Percentiles rank a stretch among this genome's conserved stretches.
These are phyloP conservation scores for Erodium moschatum DNA, from an alignment of 441 rosid genomes.

Conservation along the genomic window DNA sequence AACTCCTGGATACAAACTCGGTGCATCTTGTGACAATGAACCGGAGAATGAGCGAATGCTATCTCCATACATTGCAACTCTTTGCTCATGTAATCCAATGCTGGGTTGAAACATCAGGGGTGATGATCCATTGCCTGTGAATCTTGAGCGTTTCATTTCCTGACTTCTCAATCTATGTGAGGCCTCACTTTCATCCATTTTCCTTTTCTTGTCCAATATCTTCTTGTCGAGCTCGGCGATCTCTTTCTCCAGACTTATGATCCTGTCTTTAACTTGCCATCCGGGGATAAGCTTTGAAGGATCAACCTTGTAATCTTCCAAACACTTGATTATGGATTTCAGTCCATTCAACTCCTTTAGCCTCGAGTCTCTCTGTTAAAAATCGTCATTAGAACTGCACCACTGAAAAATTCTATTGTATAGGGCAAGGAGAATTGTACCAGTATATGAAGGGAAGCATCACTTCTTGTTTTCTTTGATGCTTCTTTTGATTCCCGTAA, in stretches of 20 bases:
- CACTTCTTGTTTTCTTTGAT: constrained; percentile 32
- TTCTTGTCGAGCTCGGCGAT: constrained; percentile 34
- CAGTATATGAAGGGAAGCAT: constrained; percentile 28
- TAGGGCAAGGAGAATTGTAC: constrained; percentile 26
- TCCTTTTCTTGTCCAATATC: constrained; percentile 38
- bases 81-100: constrained; percentile 34
- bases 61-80: constrained; percentile 23
- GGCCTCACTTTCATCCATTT: constrained; percentile 30
- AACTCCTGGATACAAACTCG: constrained; percentile 33
- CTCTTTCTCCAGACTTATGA: constrained; percentile 42
- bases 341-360: constrained; percentile 40
- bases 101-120: constrained; percentile 30
- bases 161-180: constrained; percentile 28
- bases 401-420: constrained; percentile 4
- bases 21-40: not conserved
- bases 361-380: constrained; percentile 42
- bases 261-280: constrained; percentile 44
- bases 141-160: constrained; percentile 43
- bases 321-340: constrained; percentile 39
- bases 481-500: constrained; percentile 42
- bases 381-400: constrained; percentile 1
- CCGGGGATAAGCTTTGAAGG: constrained; percentile 41
- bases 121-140: constrained; percentile 27
- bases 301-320: constrained; percentile 45
- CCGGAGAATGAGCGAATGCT: no score